Base-by-base conservation (phyloP, 1,284 basidiomycete genomes). In the Cutaneotrichosporon mucoides region DNA sequence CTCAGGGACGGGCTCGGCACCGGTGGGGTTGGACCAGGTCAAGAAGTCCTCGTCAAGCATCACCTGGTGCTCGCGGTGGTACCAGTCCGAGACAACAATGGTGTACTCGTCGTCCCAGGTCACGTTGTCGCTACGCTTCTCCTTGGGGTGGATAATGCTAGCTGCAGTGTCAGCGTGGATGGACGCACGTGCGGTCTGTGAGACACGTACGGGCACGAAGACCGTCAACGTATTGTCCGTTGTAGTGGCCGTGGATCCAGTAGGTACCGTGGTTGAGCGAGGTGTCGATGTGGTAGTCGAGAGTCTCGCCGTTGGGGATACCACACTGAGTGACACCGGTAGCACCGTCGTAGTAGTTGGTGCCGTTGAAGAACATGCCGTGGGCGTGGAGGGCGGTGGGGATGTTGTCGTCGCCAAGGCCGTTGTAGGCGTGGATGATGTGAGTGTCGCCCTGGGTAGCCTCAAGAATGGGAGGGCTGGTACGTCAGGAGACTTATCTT, bases 21-120 rank as follows among this genome's bases (percentile, higher is more conserved):
- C 93, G 33, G 84, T 84, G 0, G 91, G 90, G 73, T 93, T 88
- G 12, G 61, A 67, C 71, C 79, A 84, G 74, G 78, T 88, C 75
- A 96, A 80, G 78, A 95, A 98, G 45, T 84, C 76, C 51, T 85
- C 78, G 43, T 88, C 61, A 47, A 93, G 82, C 5, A 78, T 64
- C 53, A 79, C 80, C 1, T 79, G 56, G 66, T 92, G 89, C 75
- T 24, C 92, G 81, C 6, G 73, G 72, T 94, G 89, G 71, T 80
- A 80, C 90, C 90, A 93, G 73, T 93, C 90, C 9, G 84, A 83
- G 5, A 96, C 80, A 52, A 92, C 77, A 64, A 98, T 81, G 11
- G 89, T 94, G 79, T 86, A 94, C 68, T 98, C 95, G 46, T 89
- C 91, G 76, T 98, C 94, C 78, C 97, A 98, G 0, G 80, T 68